Evolutionary conservation across 805 yeast species (phyloP).

Genomic region (Lachancea nothofagi): DNA sequence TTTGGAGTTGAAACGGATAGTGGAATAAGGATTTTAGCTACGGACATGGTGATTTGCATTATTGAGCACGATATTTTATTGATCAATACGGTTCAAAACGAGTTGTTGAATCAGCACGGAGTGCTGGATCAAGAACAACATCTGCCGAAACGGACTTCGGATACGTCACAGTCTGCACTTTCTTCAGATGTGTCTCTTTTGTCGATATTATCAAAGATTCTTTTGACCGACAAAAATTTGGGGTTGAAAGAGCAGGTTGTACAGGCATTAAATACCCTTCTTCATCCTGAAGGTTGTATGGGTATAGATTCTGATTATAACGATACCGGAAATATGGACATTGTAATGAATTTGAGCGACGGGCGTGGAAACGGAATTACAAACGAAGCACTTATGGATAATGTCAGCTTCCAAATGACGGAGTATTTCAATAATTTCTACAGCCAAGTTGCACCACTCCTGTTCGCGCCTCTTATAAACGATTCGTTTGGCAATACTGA

Average conservation of each 20-base stretch:
- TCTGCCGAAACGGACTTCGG: conserved; percentile 6
- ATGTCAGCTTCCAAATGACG: conserved; percentile 20
- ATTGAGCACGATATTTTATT: conserved; percentile 77
- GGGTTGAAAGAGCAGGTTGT: conserved; percentile 77
- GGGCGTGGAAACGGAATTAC: conserved; percentile 11
- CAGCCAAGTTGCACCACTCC: conserved; percentile 49
- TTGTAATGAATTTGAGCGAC: conserved; percentile 8
- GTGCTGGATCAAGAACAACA: conserved; percentile 10
- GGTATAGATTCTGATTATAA: conserved; percentile 18
- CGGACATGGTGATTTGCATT: conserved; percentile 72
- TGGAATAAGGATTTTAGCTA: conserved; percentile 57
- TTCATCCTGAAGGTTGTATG: conserved; percentile 48
- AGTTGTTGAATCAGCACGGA: conserved; percentile 11
- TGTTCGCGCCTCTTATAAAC: conserved; percentile 47
- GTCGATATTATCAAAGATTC: conserved; percentile 48
- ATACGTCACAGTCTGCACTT: background rate
- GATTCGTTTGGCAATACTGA: conserved; percentile 13
- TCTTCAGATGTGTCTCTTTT: conserved; percentile 51
- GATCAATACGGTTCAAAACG: conserved; percentile 36
- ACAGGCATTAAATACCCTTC: conserved; percentile 71
- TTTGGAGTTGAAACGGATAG: conserved; percentile 42
- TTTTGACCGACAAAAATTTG: conserved; percentile 57
- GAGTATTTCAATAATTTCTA: conserved; percentile 53
- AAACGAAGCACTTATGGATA: conserved; percentile 12
- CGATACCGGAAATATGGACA: conserved; percentile 9